Evolutionary conservation across 805 yeast genomes (phyloP), one percentile per base, ranked within the genome.

Genomic region (Lachancea kluyveri): DNA sequence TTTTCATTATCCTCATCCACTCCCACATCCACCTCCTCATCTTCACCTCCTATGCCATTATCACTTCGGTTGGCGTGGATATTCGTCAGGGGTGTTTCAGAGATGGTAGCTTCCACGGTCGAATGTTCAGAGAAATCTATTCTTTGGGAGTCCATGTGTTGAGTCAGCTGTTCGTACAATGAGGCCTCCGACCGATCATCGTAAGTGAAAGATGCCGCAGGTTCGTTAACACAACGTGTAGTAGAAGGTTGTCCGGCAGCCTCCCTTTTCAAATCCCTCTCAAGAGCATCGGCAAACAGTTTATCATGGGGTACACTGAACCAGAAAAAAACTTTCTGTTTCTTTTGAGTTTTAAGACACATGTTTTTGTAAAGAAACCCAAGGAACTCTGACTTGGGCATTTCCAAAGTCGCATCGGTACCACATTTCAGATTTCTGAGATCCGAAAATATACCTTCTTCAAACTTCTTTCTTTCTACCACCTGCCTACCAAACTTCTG

Each of bases 281-380:
- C 96, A 26, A 92, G 61, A 1, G 96, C 96, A 58, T 92, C 97
- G 3, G 86, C 77, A 70, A 92, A 88, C 26, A 90, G 64, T 52
- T 81, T 77, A 52, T 88, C 95, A 58, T 90, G 97, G 15, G 92
- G 92, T 7, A 92, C 96, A 51, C 88, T 81, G 56, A 83, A 87
- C 97, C 97, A 92, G 57, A 81, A 86, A 54, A 90, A 90, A 25
- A 90, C 96, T 52, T 92, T 90, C 55, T 90, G 98, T 51, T 92
- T 90, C 69, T 90, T 90, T 50, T 90, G 96, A 0, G 98, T 90
- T 46, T 95, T 70, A 16, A 90, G 66, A 53, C 97, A 90, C 42
- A 79, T 77, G 54, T 90, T 84, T 50, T 79, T 82, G 60, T 82
- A 86, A 17, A 90, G 64, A 48, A 90, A 87, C 41, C 80, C 82